Evolutionary conservation across 2,329 filamentous ascomycete genomes (phyloP).

Genomic region (Fusarium begoniae): DNA sequence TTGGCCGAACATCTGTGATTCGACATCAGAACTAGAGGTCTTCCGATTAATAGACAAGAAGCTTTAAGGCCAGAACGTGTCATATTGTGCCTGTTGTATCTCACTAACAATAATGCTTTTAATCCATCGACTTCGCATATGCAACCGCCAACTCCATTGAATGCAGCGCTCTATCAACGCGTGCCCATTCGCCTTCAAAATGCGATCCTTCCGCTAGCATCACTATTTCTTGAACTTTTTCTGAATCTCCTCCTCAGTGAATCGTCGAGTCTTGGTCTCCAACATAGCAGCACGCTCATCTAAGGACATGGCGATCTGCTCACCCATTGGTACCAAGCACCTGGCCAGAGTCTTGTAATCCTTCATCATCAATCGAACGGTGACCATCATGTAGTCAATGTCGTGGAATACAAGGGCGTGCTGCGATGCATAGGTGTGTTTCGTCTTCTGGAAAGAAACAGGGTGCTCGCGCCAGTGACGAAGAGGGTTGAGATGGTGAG

Average conservation of each 20-base stretch:
- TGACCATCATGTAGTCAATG: slow-evolving; percentile 83
- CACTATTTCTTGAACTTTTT: slow-evolving; percentile 32
- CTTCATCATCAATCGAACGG: slow-evolving; percentile 72
- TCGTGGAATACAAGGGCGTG: slow-evolving; percentile 81
- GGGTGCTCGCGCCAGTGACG: slow-evolving; percentile 87
- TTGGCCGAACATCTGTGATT: neutral
- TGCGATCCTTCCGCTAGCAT: neutral
- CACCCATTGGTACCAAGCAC: slow-evolving; percentile 77
- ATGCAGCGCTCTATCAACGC: neutral
- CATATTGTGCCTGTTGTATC: neutral
- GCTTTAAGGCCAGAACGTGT: fast-evolving
- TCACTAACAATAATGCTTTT: neutral
- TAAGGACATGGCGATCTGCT: slow-evolving; percentile 72
- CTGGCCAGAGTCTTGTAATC: slow-evolving; percentile 76
- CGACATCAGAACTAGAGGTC: neutral
- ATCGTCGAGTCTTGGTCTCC: slow-evolving; percentile 36
- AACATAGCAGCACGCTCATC: slow-evolving; percentile 47
- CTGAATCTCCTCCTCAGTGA: slow-evolving; percentile 39
- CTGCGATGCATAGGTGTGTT: slow-evolving; percentile 71
- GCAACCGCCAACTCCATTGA: neutral
- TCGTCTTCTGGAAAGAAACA: slow-evolving; percentile 74
- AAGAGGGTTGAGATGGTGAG: slow-evolving; percentile 80
- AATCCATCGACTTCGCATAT: neutral
- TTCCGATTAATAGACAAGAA: too few species aligned
- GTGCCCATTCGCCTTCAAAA: too few species aligned